Evolutionary conservation across 768 basidiomycete genomes (phyloP).

Genomic region (Mycena metata): DNA sequence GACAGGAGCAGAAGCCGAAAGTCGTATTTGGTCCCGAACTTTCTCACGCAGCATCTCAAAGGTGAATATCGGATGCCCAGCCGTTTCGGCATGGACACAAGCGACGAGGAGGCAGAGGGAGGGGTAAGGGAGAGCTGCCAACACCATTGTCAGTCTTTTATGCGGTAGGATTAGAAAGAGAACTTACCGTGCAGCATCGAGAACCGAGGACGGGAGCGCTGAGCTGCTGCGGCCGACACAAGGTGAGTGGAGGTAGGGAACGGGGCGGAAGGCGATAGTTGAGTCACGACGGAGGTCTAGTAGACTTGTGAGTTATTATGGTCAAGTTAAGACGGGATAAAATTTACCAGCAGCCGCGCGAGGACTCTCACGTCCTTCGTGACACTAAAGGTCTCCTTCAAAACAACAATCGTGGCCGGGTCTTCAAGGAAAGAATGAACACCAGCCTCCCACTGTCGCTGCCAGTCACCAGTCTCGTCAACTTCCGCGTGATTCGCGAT

Average conservation of each 20-base stretch:
- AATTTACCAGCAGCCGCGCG: slow-evolving; percentile 71
- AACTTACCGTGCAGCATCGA: slow-evolving; percentile 67
- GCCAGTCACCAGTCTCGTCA: slow-evolving; percentile 68
- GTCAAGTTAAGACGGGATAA: neutral
- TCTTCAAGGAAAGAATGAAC: slow-evolving; percentile 73
- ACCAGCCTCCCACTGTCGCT: slow-evolving; percentile 64
- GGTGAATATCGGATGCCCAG: slow-evolving; percentile 85
- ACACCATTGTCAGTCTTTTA: slow-evolving; percentile 44
- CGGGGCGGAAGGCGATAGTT: slow-evolving; percentile 65
- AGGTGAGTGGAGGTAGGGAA: slow-evolving; percentile 64
- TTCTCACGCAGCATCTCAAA: slow-evolving; percentile 92
- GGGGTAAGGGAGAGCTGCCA: slow-evolving; percentile 81
- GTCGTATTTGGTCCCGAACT: slow-evolving; percentile 81
- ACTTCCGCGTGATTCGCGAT: slow-evolving; percentile 39
- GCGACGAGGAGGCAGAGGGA: slow-evolving; percentile 87
- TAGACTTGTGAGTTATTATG: slow-evolving; percentile 1
- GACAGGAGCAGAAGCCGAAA: slow-evolving; percentile 80
- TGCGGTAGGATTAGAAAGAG: neutral
- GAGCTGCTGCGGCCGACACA: slow-evolving; percentile 57
- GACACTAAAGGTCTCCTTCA: slow-evolving; percentile 74
- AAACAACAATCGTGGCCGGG: slow-evolving; percentile 54
- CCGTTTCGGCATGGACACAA: slow-evolving; percentile 79
- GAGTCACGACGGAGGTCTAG: slow-evolving; percentile 61
- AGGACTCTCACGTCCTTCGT: slow-evolving; percentile 72
- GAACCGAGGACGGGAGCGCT: slow-evolving; percentile 70